Evolutionary conservation across 2,329 filamentous ascomycete species (phyloP), one percentile per base, ranked within the genome.

Genomic region (Talaromyces sp.): DNA sequence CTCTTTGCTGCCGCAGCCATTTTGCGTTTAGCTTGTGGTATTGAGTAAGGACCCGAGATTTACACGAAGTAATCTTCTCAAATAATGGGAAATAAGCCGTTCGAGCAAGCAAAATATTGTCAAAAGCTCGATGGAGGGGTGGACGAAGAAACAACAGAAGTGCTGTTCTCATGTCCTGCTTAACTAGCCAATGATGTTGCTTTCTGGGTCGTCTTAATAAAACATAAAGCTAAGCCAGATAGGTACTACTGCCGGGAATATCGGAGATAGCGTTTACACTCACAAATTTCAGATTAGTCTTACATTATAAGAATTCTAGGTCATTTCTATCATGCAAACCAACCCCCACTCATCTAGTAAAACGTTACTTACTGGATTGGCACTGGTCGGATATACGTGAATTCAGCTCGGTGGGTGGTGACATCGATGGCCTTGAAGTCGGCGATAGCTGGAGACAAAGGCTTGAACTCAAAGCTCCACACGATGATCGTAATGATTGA

Each of bases 1-100:
- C 37, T 56, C 49, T 41, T 62, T 56, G 37, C 37, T 35, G 49
- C 50, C 9, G 49, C 24, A 35, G 50, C 50, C 60, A 62, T 62
- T 13, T 11, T 14, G 16, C 16, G 16, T 5, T 11, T 24, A 58
- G 2, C 16, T 11, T 14, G n/a, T 22, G 19, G 16, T 6, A 6
- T 24, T 8, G 10, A 11, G 24, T 16, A 7, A 10, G 1, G 3
- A 14, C 1, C 8, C 45, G 14, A 6, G 13, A 43, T 31, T 13
- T 13, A 4, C 13, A 22, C 11, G 14, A 31, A 4, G 13, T 31
- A 22, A 37, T 27, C 2, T 27, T 35, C 3, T 33, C 16, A 8
- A 54, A 11, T 1, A 35, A 22, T 22, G 4, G 37, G n/a, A 16
- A 22, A 6, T 22, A 52, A 9, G 14, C 3, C 2, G 8, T 37